Evolutionary conservation across 106 monocot species (phyloP), one percentile per base, ranked within the genome.

Genomic region (Allium sativum): DNA sequence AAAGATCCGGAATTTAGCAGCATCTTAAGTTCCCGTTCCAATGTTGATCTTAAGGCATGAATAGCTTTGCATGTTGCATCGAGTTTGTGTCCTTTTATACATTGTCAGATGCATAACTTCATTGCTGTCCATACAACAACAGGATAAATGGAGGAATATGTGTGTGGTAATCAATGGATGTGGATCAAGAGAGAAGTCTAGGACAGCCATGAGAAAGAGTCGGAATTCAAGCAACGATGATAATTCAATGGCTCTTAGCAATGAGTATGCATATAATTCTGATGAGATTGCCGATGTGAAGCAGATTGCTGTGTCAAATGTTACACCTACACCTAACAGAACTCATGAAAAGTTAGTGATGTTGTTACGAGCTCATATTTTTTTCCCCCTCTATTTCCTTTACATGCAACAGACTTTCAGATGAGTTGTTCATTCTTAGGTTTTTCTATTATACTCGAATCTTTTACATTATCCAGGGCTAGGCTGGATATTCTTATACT

Each of bases 81-180:
- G 31, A 31, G 1, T 31, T 2, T 5, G 1, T 31, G 31, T n/a
- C 31, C 31, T 31, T 31, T 31, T 31, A 31, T 31, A 31, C 5
- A 31, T 31, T 31, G 31, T 5, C 31, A 31, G 5, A 31, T 31
- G 31, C 31, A 31, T 31, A 31, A 31, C 31, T 31, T 31, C 31
- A 31, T 3, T 5, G 31, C 31, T 31, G 31, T 31, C 31, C 31
- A 31, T 31, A 2, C 31, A 31, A 13, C n/a, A 55, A 55, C 77
- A 88, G 88, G 88, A 88, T 52, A 88, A 88, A 58, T 88, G 88
- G 88, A 58, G 88, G 50, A 88, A 88, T 64, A 72, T 88, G 77
- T 78, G 78, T 62, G 88, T 83, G 47, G 73, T 72, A 46, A 74
- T 72, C 15, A 77, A 74, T 70, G 88, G 83, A 40, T 84, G 66